phyloP scores from a whole-genome alignment of 2,329 filamentous ascomycete species.

The Arachnomyces sp. region DNA sequence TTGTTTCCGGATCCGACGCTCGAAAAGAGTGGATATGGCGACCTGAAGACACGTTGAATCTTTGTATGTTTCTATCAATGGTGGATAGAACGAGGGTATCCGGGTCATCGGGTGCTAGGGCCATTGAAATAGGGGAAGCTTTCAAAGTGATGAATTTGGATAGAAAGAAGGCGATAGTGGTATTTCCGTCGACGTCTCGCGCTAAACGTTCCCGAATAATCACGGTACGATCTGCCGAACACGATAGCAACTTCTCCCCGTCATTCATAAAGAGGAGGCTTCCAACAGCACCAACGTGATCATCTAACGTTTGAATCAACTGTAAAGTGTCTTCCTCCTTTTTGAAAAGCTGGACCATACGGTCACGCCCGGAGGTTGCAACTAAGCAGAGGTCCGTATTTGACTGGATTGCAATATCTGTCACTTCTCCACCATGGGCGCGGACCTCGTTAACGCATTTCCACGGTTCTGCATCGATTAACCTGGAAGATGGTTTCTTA shows the following conservation, averaged over 20 bases:
- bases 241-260: constrained; percentile 67
- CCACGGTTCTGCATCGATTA: constrained; percentile 44
- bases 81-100: constrained; percentile 53
- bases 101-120: constrained; percentile 55
- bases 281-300: constrained; percentile 81
- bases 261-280: constrained; percentile 68
- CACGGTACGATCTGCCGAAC: constrained; percentile 79
- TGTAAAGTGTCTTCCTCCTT: constrained; percentile 54
- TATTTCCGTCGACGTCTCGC: constrained; percentile 48
- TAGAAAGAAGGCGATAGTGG: constrained; percentile 68
- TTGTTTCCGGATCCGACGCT: constrained; percentile 69
- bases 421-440: constrained; percentile 79
- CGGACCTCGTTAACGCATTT: constrained; percentile 64
- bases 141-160: constrained; percentile 73
- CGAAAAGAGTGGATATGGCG: constrained; percentile 69
- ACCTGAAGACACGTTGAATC: constrained; percentile 58
- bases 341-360: constrained; percentile 86
- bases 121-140: constrained; percentile 79
- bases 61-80: constrained; percentile 54
- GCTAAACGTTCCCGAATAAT: constrained; percentile 72
- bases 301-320: constrained; percentile 82
- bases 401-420: constrained; percentile 68
- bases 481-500: constrained; percentile 19
- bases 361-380: constrained; percentile 78
- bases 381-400: constrained; percentile 57